Conservation (phyloP, 441 rosid species). For the Cnidoscolus chayamansa region DNA sequence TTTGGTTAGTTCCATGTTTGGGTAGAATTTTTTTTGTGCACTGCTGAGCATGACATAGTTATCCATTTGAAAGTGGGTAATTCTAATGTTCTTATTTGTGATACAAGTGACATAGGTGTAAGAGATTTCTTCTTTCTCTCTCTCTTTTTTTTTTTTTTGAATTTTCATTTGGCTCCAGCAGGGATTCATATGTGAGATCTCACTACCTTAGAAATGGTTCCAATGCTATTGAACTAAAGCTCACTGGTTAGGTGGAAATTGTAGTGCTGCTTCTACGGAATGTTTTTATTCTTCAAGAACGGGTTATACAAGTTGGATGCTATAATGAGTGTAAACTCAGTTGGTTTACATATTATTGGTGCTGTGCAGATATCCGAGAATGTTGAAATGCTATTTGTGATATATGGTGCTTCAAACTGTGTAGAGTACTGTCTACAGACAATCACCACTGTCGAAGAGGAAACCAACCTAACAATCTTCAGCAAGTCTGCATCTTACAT, state of each 20-base stretch:
- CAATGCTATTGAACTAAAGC: too few species aligned
- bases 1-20: neutral
- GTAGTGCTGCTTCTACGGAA: neutral
- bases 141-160: too few species aligned
- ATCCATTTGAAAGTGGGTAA: neutral
- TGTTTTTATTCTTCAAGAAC: neutral
- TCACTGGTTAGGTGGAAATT: neutral
- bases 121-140: too few species aligned
- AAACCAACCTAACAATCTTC: conserved; percentile 20
- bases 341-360: conserved; percentile 5
- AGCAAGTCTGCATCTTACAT: conserved; percentile 15
- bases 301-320: neutral
- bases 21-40: neutral
- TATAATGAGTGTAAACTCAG: neutral
- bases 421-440: conserved; percentile 6
- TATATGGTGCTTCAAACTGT: neutral
- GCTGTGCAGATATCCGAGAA: conserved; percentile 36
- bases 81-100: neutral
- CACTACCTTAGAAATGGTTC: too few species aligned
- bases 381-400: conserved; percentile 24
- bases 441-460: conserved; percentile 11
- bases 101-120: neutral
- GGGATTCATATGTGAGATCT: too few species aligned
- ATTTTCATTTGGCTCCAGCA: too few species aligned
- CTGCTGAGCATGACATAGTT: neutral